Evolutionary conservation across 768 basidiomycete species (phyloP), one percentile per base, ranked within the genome.

Genomic region (Tricholoma bakamatsutake): DNA sequence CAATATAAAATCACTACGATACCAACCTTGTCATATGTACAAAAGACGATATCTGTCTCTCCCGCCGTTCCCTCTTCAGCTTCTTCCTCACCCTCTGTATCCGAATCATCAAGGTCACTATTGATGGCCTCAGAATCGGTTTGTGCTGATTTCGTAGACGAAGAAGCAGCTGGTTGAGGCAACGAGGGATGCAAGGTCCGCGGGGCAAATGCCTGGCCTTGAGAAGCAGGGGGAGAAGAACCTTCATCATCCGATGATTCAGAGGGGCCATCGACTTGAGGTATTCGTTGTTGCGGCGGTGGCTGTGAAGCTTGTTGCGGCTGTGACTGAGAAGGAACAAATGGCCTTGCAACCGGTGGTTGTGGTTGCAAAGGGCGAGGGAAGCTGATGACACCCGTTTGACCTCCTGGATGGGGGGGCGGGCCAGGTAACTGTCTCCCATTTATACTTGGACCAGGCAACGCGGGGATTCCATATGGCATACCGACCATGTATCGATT

Each of bases 1-100:
- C 50, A 57, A 15, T n/a, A 60, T 55, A 49, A 31, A 35, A 2
- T 15, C 46, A 21, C 21, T 12, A 60, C 27, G 12, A 18, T 51
- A 24, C 77, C 39, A 54, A 93, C 96, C 85, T 98, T 98, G 69
- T 99, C 97, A 67, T 97, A 98, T 6, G 95, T 94, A 70, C 97
- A 98, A 65, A 98, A 96, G 21, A 98, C 93, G 47, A 98, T 93
- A 67, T 99, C 97, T 1, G 83, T 84, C 56, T 93, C 85, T 8
- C 82, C 84, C 28, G 80, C 80, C 0, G 79, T 81, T 4, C 83
- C 88, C 50, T 90, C 90, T 47, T 91, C 91, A 0, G 83, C 82
- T 10, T 93, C 93, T 45, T 89, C 88, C 58, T 92, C 93, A 11
- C 80, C 83, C 51, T 93, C 89, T 5, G 89, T 88, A 59, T 97